These are phyloP conservation scores for Dactylonectria estremocensis DNA, from an alignment of 2,329 filamentous ascomycete species.

Conservation along the genomic window DNA sequence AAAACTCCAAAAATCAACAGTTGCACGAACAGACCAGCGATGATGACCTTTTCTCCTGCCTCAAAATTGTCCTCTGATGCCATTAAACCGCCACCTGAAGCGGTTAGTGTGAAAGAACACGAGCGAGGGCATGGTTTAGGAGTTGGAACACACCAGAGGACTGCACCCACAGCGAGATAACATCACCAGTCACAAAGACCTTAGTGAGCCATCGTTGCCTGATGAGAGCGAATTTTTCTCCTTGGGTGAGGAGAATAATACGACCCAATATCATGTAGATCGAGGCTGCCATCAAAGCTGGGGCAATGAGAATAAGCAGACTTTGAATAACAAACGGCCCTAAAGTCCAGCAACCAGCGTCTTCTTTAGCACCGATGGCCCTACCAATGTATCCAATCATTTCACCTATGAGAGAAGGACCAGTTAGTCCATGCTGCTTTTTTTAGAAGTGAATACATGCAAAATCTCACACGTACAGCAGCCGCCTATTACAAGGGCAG, in stretches of 20 bases:
- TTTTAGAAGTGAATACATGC: background rate
- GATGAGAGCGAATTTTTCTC: slow-evolving; percentile 59
- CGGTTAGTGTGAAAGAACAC: slow-evolving; percentile 6
- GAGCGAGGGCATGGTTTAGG: too few species aligned
- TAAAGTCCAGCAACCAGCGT: slow-evolving; percentile 54
- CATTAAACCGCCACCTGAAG: slow-evolving; percentile 46
- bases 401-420: slow-evolving; percentile 37
- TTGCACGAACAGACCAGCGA: slow-evolving; percentile 68
- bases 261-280: slow-evolving; percentile 65
- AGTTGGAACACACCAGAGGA: slow-evolving; percentile 34
- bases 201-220: slow-evolving; percentile 63
- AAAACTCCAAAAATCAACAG: slow-evolving; percentile 70
- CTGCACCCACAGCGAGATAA: slow-evolving; percentile 59
- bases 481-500: slow-evolving; percentile 44
- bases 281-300: slow-evolving; percentile 62
- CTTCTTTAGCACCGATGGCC: slow-evolving; percentile 57
- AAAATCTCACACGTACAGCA: slow-evolving; percentile 30
- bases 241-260: slow-evolving; percentile 56
- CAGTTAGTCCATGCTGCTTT: background rate
- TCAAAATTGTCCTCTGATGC: slow-evolving; percentile 46
- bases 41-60: slow-evolving; percentile 64
- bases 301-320: slow-evolving; percentile 56
- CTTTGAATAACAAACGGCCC: slow-evolving; percentile 58
- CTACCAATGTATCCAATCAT: slow-evolving; percentile 63
- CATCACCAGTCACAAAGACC: slow-evolving; percentile 66